Conservation (phyloP, 140 eudicot species). For the Flaveria floridana region DNA sequence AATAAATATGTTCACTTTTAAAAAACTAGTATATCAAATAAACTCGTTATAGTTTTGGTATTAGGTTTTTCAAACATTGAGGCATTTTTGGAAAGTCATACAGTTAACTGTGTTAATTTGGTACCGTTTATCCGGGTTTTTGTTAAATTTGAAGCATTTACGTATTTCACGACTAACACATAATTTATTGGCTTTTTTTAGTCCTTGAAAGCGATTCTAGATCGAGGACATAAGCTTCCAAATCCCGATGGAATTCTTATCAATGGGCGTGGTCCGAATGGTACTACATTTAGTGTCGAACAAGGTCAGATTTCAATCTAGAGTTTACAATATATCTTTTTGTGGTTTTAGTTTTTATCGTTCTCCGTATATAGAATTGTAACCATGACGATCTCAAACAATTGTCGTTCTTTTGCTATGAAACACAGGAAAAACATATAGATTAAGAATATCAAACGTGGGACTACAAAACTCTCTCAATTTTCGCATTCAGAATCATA, state of each 20-base stretch:
- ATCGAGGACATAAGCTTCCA: conserved; percentile 66
- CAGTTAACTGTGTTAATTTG: background rate
- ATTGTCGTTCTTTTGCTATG: background rate
- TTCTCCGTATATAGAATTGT: background rate
- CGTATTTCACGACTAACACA: too few species aligned
- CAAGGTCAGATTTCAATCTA: conserved; percentile 45
- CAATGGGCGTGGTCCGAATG: conserved; percentile 83
- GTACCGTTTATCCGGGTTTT: background rate
- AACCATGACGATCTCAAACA: background rate
- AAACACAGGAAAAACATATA: conserved; percentile 67
- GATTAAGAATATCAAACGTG: conserved; percentile 82
- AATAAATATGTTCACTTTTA: background rate
- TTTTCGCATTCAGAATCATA: conserved; percentile 77
- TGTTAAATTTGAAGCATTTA: background rate
- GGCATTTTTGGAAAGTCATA: background rate
- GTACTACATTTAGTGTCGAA: conserved; percentile 52
- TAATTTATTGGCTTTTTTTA: conserved; percentile 14
- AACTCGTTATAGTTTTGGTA: background rate
- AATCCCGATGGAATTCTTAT: conserved; percentile 85
- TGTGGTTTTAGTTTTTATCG: background rate
- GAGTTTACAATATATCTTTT: background rate
- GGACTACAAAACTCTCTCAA: conserved; percentile 82
- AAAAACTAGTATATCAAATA: background rate
- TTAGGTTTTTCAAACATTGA: background rate
- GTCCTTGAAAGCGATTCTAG: conserved; percentile 63